Base-by-base conservation (phyloP, 257 asterid genomes). In the Scutellaria barbata region DNA sequence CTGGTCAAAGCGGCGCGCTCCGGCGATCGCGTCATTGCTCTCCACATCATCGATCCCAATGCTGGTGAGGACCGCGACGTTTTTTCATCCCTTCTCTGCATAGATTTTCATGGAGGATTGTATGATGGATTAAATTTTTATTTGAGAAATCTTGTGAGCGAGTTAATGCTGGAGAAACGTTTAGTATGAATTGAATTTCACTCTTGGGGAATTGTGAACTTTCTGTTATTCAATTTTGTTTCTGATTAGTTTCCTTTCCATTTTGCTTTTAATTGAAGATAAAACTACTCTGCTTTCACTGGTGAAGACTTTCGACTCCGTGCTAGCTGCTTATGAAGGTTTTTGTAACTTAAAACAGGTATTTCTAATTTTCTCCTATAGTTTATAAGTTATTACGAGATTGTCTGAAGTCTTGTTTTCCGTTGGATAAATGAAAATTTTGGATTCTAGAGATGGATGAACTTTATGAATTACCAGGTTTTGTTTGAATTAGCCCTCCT, bases 291-390 rank as follows among this genome's bases (percentile, higher is more conserved):
- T 87, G 81, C 81, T 89, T 79, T 79, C 90, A 72, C 72, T 85
- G 50, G 90, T 88, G 83, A 88, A 86, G 86, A 63, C 79, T 16
- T 89, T 92, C 70, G 94, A 89, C 77, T 84, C 93, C 4, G 76
- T 92, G 77, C 83, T 89, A 78, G 87, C 89, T 56, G 96, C 94
- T 50, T 92, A 88, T 66, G 89, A 92, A 74, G 98, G 98, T 57
- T 86, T 92, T 82, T 92, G 98, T 71, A 85, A 81, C 77, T 83
- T 92, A 33, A 89, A 89, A 71, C 96, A 92, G 98, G 98, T 92
- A 47, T 25, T 50, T 9, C 11, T 61, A 22, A n/a, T 61, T 12
- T 54, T 66, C 50, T 60, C 4, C 55, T 20, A 10, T 30, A 40
- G 37, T 68, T 68, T 50, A 10, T 60, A 59, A 17, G 35, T 30